Percentiles rank a stretch among this genome's conserved stretches.
phyloP scores from a whole-genome alignment of 352 stramenopile genomes.

The Saprolegnia diclina region DNA sequence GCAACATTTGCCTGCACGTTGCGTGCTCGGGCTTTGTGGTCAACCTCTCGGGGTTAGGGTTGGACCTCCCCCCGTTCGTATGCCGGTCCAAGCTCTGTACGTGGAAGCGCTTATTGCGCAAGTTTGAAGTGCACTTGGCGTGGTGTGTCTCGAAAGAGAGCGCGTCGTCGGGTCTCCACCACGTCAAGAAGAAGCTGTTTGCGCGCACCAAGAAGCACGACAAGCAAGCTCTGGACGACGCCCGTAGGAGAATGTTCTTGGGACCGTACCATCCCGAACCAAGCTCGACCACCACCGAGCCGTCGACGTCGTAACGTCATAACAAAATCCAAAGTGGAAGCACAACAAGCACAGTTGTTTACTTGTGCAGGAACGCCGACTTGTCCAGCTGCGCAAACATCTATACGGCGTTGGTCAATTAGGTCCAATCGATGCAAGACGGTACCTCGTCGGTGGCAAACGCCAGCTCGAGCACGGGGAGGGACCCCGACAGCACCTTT shows the following conservation, averaged over 20 bases:
- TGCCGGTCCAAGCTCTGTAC: constrained; percentile 79
- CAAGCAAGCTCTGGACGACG: neutral
- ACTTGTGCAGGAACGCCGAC: constrained; percentile 5
- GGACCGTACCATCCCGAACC: constrained; percentile 15
- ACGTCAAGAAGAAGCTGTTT: constrained; percentile 83
- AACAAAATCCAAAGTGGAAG: too few relatives aligned
- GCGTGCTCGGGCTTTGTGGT: constrained; percentile 85
- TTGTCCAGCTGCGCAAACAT: constrained; percentile 15
- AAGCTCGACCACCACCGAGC: neutral
- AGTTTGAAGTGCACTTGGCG: constrained; percentile 77
- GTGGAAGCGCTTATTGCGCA: constrained; percentile 72
- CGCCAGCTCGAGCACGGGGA: constrained; percentile 67
- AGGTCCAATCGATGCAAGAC: neutral
- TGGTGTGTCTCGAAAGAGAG: constrained; percentile 80
- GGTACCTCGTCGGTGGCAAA: constrained; percentile 67
- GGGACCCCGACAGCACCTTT: constrained; percentile 51
- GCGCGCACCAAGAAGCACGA: constrained; percentile 28
- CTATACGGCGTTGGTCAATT: neutral
- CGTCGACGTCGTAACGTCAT: too few relatives aligned
- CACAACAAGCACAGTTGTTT: too few relatives aligned
- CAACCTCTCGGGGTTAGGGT: constrained; percentile 72
- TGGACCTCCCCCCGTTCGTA: constrained; percentile 70
- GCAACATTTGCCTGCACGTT: constrained; percentile 70
- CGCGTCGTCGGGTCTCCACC: constrained; percentile 68
- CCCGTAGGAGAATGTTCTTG: constrained; percentile 15